Base-by-base conservation (phyloP, 345 rosid species). In the Brassica cretica region DNA sequence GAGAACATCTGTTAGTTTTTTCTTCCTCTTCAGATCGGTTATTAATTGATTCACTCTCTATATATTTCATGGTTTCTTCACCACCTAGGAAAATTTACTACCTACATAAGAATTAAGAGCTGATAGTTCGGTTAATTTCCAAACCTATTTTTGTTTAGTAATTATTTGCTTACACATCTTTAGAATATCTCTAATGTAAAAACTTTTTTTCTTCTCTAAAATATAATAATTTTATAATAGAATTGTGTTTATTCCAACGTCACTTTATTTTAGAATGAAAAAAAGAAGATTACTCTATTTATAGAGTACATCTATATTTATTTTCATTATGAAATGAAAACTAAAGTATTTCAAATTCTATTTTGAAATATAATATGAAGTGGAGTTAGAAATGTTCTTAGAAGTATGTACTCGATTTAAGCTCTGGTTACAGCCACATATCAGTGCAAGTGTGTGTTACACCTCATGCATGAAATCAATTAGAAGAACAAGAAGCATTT, bases 361-460 rank as follows among this genome's bases (percentile, higher is more conserved):
- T 24, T 24, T 24, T 24, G 2, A 24, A 24, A 24, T 24, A 24
- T 1, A 24, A 1, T 24, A 24, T 24, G 25, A 0, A 24, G 1
- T 24, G 2, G 2, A 24, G 25, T 24, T 24, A 24, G 25, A 24
- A 2, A 24, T 24, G 25, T 24, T 24, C 25, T 24, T 24, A 24
- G 1, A 24, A 24, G 25, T 24, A 24, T 24, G 25, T 24, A 24
- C 25, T 24, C 2, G 2, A 24, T 24, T 24, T 37, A 4, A 46
- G 53, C 53, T 46, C 53, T 46, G 15, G 51, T 41, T 39, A 41
- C 51, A 11, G 4, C 51, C 51, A 11, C 10, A 8, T 19, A 24
- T 21, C 4, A 21, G 66, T 71, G 56, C 49, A 72, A 67, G 49
- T 49, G 69, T 63, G 74, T 27, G 58, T 33, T 14, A 19, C 71